Evolutionary conservation across 2,329 filamentous ascomycete genomes (phyloP).

Genomic region (Endoconidiophora polonica): DNA sequence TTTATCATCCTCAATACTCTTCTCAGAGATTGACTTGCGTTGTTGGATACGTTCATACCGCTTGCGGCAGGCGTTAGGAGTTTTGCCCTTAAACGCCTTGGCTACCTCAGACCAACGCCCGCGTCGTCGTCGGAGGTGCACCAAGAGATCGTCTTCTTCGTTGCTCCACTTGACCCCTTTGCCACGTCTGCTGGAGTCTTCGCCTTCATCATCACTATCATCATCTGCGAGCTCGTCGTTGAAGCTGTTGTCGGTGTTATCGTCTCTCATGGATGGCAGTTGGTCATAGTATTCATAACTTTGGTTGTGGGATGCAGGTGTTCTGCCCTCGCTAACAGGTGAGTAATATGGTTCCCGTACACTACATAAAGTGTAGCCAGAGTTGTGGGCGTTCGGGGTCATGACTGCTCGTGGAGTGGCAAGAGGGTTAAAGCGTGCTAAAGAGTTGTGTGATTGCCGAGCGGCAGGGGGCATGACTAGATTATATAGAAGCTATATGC

Average conservation of each 20-base stretch:
- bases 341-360: constrained; percentile 12
- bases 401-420: neutral
- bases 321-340: constrained; percentile 11
- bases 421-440: no score
- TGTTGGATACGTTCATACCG: constrained; percentile 74
- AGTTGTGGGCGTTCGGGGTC: constrained; percentile 2
- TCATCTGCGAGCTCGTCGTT: constrained; percentile 6
- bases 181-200: constrained; percentile 6
- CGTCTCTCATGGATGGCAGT: constrained; percentile 3
- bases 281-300: constrained; percentile 12
- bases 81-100: constrained; percentile 55
- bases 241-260: constrained; percentile 5
- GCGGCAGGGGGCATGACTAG: constrained; percentile 30
- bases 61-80: constrained; percentile 73
- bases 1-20: constrained; percentile 37
- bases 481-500: neutral
- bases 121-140: constrained; percentile 10
- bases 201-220: constrained; percentile 2
- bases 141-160: constrained; percentile 38
- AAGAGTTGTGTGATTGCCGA: constrained; percentile 23
- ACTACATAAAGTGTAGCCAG: constrained; percentile 5
- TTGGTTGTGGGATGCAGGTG: constrained; percentile 3
- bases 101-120: constrained; percentile 10
- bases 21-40: constrained; percentile 32
- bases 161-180: constrained; percentile 68